Conservation (phyloP, 2,329 filamentous ascomycete species). For the Grosmannia huntii region DNA sequence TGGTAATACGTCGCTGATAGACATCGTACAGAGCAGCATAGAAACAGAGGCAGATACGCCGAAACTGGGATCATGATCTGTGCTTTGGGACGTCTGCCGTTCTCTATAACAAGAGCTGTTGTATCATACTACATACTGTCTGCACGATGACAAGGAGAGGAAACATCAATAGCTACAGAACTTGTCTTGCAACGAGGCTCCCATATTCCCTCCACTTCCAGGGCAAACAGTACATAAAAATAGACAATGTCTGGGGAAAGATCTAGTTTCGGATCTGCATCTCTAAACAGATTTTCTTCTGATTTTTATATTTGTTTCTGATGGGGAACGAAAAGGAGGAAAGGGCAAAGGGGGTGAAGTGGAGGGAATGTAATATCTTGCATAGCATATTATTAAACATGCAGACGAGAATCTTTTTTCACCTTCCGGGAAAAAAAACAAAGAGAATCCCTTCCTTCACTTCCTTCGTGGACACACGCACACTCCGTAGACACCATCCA, state of each 20-base stretch:
- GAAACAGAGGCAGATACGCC: no score
- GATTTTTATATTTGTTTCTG: conserved; percentile 1
- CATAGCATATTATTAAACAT: conserved; percentile 6
- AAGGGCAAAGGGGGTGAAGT: neutral
- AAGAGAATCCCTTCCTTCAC: conserved; percentile 5
- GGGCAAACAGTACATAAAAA: neutral
- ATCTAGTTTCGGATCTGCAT: neutral
- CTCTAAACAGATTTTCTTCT: conserved; percentile 2
- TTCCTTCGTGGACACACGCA: conserved; percentile 33
- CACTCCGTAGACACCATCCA: conserved; percentile 50
- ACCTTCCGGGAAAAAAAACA: conserved; percentile 6
- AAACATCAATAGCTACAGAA: no score
- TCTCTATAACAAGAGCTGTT: no score
- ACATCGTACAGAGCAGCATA: no score
- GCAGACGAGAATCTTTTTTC: conserved; percentile 8
- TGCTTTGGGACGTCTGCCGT: no score
- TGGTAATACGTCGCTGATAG: no score
- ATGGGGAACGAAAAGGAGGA: neutral
- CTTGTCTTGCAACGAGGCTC: no score
- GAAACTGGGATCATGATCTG: no score
- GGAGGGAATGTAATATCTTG: conserved; percentile 4
- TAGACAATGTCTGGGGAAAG: neutral
- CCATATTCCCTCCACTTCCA: neutral
- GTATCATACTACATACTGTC: no score
- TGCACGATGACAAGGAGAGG: no score